phyloP scores from a whole-genome alignment of 176 grass and related monocot genomes.

The Oryza nivara region DNA sequence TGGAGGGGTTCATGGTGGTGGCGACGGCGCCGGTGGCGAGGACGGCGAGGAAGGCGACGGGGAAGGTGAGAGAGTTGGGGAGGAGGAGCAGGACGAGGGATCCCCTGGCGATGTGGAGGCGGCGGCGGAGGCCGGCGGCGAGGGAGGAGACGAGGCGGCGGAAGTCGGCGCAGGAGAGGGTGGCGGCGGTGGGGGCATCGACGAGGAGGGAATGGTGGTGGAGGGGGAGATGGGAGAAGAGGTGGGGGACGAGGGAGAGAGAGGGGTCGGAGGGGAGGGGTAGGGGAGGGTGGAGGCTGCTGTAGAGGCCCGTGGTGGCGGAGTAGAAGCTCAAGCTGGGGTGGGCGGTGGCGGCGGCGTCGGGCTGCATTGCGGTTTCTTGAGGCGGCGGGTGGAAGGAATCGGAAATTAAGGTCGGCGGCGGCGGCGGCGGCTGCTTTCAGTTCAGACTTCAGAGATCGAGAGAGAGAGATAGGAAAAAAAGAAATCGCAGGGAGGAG shows the following conservation, averaged over 20 bases:
- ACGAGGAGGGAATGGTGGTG: constrained; percentile 19
- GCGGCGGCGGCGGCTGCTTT: no score
- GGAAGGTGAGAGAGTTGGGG: neutral
- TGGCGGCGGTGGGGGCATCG: neutral
- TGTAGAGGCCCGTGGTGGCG: constrained; percentile 62
- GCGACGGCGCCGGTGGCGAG: neutral
- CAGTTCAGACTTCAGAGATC: no score
- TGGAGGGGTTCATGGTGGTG: neutral
- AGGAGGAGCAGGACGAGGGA: neutral
- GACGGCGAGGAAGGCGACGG: neutral
- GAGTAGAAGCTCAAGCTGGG: constrained; percentile 59
- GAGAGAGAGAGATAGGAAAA: no score
- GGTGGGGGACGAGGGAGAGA: constrained; percentile 67
- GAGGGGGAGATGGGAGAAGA: constrained; percentile 58
- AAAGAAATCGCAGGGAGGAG: no score
- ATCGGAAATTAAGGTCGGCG: no score
- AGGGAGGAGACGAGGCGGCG: neutral
- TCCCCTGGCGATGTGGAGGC: neutral
- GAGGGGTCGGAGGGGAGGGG: constrained; percentile 54
- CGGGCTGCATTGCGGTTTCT: constrained; percentile 20
- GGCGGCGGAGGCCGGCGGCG: neutral
- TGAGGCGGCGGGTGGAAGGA: no score
- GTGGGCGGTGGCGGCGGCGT: constrained; percentile 12
- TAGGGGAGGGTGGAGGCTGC: constrained; percentile 49
- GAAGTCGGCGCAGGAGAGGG: neutral